Conservation (phyloP, 495 filamentous ascomycete genomes). For the Parathielavia hyrcaniae region DNA sequence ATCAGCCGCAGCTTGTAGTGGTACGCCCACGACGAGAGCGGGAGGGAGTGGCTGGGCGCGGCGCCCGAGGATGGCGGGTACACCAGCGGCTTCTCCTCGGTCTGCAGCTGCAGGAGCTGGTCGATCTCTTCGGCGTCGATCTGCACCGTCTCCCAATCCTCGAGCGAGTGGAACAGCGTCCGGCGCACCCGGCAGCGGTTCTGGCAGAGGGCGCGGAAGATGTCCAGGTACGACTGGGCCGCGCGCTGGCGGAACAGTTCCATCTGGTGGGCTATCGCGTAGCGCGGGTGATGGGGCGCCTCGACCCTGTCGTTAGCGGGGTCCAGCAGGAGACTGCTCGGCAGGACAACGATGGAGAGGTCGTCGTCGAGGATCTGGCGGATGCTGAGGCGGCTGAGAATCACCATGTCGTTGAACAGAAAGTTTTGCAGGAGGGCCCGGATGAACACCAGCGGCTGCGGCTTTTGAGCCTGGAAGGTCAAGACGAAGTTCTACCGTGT, state of each 20-base stretch:
- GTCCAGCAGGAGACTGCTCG: slow-evolving; percentile 63
- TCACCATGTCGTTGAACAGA: slow-evolving; percentile 62
- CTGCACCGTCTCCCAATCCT: slow-evolving; percentile 81
- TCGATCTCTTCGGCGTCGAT: slow-evolving; percentile 77
- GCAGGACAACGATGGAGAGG: slow-evolving; percentile 67
- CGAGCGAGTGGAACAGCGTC: slow-evolving; percentile 70
- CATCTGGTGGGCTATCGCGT: slow-evolving; percentile 69
- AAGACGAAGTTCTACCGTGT: slow-evolving; percentile 55
- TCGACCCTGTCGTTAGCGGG: slow-evolving; percentile 69
- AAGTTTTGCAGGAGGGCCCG: slow-evolving; percentile 72
- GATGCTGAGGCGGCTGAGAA: slow-evolving; percentile 59
- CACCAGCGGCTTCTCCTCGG: slow-evolving; percentile 52
- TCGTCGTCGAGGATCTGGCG: slow-evolving; percentile 74
- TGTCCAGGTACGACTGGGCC: slow-evolving; percentile 70
- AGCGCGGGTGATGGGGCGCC: slow-evolving; percentile 66
- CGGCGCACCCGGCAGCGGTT: slow-evolving; percentile 84
- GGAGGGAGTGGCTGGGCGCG: slow-evolving; percentile 47
- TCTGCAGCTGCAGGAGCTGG: slow-evolving; percentile 57
- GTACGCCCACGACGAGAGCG: slow-evolving; percentile 82
- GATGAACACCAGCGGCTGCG: slow-evolving; percentile 77
- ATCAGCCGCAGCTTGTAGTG: slow-evolving; percentile 81
- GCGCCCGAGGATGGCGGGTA: slow-evolving; percentile 27
- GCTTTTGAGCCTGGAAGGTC: slow-evolving; percentile 68
- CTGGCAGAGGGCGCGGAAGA: slow-evolving; percentile 75
- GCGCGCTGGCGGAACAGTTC: slow-evolving; percentile 71